These are phyloP conservation scores for Miamiensis avidus DNA, from an alignment of 169 alveolate species.

Conservation along the genomic window DNA sequence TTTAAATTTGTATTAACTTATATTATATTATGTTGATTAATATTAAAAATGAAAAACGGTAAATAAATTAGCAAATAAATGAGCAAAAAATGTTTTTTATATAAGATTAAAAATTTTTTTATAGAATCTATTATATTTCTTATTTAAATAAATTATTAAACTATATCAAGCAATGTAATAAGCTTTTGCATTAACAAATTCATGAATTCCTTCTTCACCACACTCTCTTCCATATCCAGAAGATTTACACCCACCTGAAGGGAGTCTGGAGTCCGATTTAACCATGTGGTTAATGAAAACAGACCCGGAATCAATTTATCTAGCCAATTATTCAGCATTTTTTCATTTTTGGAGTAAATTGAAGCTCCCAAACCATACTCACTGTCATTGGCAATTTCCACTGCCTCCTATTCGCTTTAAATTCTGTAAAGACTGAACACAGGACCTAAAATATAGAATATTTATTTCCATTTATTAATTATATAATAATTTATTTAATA, in stretches of 20 bases:
- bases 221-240: conserved; percentile 70
- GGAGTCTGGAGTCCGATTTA: conserved; percentile 54
- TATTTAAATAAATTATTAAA: too few relatives aligned
- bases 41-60: too few relatives aligned
- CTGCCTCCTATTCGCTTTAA: conserved; percentile 34
- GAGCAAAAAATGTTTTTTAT: too few relatives aligned
- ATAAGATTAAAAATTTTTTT: too few relatives aligned
- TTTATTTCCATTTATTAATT: too few relatives aligned
- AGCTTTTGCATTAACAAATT: conserved; percentile 52
- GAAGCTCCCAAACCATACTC: conserved; percentile 52
- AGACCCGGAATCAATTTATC: conserved; percentile 53
- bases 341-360: conserved; percentile 34
- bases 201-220: conserved; percentile 46
- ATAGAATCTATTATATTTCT: too few relatives aligned
- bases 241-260: conserved; percentile 58
- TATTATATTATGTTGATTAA: too few relatives aligned
- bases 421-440: conserved; percentile 41
- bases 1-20: too few relatives aligned
- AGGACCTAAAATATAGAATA: conserved; percentile 26
- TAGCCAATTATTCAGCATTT: conserved; percentile 46
- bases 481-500: too few relatives aligned
- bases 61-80: too few relatives aligned
- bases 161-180: conserved; percentile 16
- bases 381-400: conserved; percentile 48
- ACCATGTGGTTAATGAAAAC: conserved; percentile 54